A percentile compares a stretch with the other conserved stretches of the same genome.
Conservation (phyloP, 805 yeast genomes). For the Saccharomyces kudriavzevii region DNA sequence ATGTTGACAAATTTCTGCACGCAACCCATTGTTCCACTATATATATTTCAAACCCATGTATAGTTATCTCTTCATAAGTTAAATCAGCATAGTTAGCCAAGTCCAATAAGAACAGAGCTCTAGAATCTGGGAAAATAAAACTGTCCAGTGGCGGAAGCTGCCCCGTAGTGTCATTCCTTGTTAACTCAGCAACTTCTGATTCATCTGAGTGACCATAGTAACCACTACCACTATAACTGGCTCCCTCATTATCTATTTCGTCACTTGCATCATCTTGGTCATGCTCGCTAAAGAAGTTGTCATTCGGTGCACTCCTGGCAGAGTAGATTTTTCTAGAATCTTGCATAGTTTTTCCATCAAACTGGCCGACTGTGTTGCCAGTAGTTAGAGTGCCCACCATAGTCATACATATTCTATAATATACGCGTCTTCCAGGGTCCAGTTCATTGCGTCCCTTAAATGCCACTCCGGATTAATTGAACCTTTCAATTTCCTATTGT, state of each 20-base stretch:
- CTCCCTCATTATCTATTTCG: background rate
- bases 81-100: slow-evolving; percentile 35
- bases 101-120: slow-evolving; percentile 42
- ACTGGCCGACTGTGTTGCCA: background rate
- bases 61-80: slow-evolving; percentile 38
- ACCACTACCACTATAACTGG: background rate
- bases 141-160: slow-evolving; percentile 10
- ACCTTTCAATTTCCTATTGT: background rate
- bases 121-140: slow-evolving; percentile 48
- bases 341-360: background rate
- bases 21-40: slow-evolving; percentile 93
- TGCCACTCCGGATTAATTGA: background rate
- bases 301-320: background rate
- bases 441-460: background rate
- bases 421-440: background rate
- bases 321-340: background rate
- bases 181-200: background rate
- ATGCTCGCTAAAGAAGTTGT: background rate
- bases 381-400: background rate
- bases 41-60: slow-evolving; percentile 79
- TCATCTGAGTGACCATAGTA: background rate
- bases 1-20: slow-evolving; percentile 55
- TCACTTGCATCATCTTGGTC: background rate
- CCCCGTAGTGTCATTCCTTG: background rate
- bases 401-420: background rate